These are phyloP conservation scores for Lizonia empirigonia DNA, from an alignment of 2,329 filamentous ascomycete species.

Conservation along the genomic window DNA sequence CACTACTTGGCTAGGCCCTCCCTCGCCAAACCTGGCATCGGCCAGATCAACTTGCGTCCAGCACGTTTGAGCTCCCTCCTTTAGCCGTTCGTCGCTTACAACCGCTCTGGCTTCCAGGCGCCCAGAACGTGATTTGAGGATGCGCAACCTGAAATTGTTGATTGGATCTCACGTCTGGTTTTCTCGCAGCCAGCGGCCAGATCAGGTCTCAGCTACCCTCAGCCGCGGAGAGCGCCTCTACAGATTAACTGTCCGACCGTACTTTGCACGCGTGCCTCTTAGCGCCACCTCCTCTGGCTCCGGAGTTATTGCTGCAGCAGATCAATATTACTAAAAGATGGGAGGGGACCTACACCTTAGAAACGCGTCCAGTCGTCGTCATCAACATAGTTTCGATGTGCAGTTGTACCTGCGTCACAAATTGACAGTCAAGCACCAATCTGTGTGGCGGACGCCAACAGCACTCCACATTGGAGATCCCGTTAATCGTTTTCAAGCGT, in stretches of 20 bases:
- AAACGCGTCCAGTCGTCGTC: conserved; percentile 2
- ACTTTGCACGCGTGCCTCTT: conserved; percentile 9
- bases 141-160: conserved; percentile 11
- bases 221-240: conserved; percentile 18
- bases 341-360: conserved; percentile 8
- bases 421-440: conserved; percentile 26
- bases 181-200: conserved; percentile 7
- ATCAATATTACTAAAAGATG: conserved; percentile 12
- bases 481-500: conserved; percentile 36
- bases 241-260: conserved; percentile 6
- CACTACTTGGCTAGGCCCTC: conserved; percentile 5
- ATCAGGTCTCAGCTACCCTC: conserved; percentile 4
- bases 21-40: conserved; percentile 40
- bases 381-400: conserved; percentile 10
- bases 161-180: conserved; percentile 9
- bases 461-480: conserved; percentile 33
- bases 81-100: conserved; percentile 30
- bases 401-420: conserved; percentile 42
- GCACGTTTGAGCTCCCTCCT: conserved; percentile 37
- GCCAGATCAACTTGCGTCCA: conserved; percentile 35
- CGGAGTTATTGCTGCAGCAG: conserved; percentile 18
- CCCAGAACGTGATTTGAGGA: conserved; percentile 18
- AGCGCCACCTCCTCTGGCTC: conserved; percentile 11
- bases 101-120: conserved; percentile 29
- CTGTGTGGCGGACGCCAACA: conserved; percentile 39